These are phyloP conservation scores for Peronospora farinosa DNA, from an alignment of 352 stramenopile genomes.

Conservation along the genomic window DNA sequence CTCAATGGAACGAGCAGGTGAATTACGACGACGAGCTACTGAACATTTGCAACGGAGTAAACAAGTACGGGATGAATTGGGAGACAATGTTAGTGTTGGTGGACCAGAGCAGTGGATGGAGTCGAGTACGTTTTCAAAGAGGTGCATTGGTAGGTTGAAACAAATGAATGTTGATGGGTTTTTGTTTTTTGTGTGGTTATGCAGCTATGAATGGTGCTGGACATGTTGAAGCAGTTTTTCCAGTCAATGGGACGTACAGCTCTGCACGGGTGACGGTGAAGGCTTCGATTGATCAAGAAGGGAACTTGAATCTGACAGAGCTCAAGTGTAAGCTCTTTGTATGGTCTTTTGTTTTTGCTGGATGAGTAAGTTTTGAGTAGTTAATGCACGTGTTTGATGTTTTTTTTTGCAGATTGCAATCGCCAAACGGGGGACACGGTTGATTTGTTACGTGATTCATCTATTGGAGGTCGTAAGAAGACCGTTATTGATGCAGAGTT, in stretches of 20 bases:
- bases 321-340: constrained; percentile 53
- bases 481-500: constrained; percentile 71
- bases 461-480: constrained; percentile 32
- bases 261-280: constrained; percentile 51
- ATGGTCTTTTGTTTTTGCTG: background rate
- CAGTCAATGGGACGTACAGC: constrained; percentile 34
- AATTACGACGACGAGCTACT: constrained; percentile 48
- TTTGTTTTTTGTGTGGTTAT: constrained; percentile 1
- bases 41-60: constrained; percentile 49
- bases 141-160: background rate
- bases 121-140: constrained; percentile 40
- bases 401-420: constrained; percentile 41
- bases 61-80: constrained; percentile 45
- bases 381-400: constrained; percentile 6
- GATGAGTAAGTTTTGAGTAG: background rate
- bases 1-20: constrained; percentile 54
- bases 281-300: constrained; percentile 37
- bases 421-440: constrained; percentile 51
- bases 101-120: constrained; percentile 68
- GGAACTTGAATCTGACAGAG: constrained; percentile 40
- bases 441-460: constrained; percentile 51
- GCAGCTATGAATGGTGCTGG: constrained; percentile 64
- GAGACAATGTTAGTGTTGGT: constrained; percentile 40
- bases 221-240: constrained; percentile 57
- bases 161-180: background rate